Percentiles rank a stretch among this genome's conserved stretches.
phyloP scores from a whole-genome alignment of 1,139 yeast species.

The Hyphopichia buzzinii region DNA sequence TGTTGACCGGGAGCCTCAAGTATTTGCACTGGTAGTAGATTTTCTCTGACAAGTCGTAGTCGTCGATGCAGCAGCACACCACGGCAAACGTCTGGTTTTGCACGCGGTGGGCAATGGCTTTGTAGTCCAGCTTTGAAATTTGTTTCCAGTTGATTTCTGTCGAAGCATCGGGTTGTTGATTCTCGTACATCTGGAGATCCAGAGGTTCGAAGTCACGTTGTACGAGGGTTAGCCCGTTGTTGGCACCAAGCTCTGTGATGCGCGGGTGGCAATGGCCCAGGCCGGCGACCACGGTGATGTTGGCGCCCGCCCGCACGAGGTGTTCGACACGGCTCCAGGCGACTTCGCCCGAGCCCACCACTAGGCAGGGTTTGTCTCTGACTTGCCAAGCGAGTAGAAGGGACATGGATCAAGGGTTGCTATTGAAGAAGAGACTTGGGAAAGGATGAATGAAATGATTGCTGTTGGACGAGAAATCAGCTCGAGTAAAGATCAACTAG shows the following conservation, averaged over 20 bases:
- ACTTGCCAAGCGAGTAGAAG: conserved; percentile 75
- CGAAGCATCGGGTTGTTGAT: conserved; percentile 8
- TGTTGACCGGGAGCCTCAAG: conserved; percentile 64
- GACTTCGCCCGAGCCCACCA: conserved; percentile 82
- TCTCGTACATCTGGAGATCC: conserved; percentile 53
- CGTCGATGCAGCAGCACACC: conserved; percentile 77
- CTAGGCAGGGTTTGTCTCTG: conserved; percentile 60
- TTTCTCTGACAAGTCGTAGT: conserved; percentile 55
- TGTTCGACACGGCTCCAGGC: conserved; percentile 71
- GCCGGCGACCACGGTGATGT: conserved; percentile 66
- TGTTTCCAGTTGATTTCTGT: conserved; percentile 1
- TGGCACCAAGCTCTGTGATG: conserved; percentile 31
- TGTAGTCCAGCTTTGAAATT: conserved; percentile 5
- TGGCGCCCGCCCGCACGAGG: conserved; percentile 66
- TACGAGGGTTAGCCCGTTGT: conserved; percentile 44
- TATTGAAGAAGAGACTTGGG: too few relatives aligned
- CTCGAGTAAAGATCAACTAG: too few relatives aligned
- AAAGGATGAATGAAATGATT: too few relatives aligned
- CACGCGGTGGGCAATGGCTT: conserved; percentile 9
- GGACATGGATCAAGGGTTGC: too few relatives aligned
- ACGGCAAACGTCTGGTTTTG: conserved; percentile 49
- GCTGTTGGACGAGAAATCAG: too few relatives aligned
- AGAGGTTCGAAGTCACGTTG: conserved; percentile 39
- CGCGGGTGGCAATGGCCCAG: conserved; percentile 42
- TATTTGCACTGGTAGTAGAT: conserved; percentile 61